Evolutionary conservation across 2,329 filamentous ascomycete species (phyloP).

Genomic region (Colletotrichum sp.): DNA sequence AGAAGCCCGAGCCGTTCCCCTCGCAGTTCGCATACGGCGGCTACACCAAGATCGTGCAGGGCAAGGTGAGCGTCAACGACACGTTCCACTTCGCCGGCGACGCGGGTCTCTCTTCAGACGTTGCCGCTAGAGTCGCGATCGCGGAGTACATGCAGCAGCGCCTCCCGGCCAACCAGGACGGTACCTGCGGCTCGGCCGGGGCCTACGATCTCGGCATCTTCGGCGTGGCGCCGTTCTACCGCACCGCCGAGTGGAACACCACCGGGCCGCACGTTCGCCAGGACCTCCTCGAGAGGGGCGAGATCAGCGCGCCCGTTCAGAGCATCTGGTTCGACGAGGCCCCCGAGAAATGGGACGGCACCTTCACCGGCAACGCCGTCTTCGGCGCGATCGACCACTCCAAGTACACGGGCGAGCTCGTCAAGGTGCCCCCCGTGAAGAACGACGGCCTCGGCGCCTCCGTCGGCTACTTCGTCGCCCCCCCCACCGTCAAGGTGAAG

Average conservation of each 20-base stretch:
- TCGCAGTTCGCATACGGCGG: not conserved
- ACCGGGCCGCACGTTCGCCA: constrained; percentile 11
- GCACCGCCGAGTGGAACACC: constrained; percentile 7
- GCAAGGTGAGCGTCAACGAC: constrained; percentile 2
- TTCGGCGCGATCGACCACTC: constrained; percentile 8
- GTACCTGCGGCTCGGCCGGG: not conserved
- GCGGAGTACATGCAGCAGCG: constrained; percentile 11
- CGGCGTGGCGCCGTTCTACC: constrained; percentile 7
- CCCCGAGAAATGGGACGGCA: constrained; percentile 1
- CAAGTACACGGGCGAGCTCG: constrained; percentile 3
- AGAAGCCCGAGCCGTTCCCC: not conserved
- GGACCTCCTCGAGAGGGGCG: constrained; percentile 3
- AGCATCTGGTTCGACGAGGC: constrained; percentile 17
- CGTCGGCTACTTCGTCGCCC: constrained; percentile 6
- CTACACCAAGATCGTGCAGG: constrained; percentile 11
- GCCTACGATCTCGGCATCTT: constrained; percentile 8
- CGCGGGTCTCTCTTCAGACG: not conserved
- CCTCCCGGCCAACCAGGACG: not conserved
- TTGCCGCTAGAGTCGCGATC: not conserved
- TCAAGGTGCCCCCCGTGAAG: not conserved
- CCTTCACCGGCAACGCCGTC: constrained; percentile 10
- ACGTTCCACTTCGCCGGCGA: constrained; percentile 2
- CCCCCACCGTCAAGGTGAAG: constrained; percentile 4
- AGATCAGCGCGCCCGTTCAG: constrained; percentile 11
- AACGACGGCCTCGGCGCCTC: constrained; percentile 3